These are phyloP conservation scores for Quambalaria eucalypti DNA, from an alignment of 1,284 basidiomycete species.

Conservation along the genomic window DNA sequence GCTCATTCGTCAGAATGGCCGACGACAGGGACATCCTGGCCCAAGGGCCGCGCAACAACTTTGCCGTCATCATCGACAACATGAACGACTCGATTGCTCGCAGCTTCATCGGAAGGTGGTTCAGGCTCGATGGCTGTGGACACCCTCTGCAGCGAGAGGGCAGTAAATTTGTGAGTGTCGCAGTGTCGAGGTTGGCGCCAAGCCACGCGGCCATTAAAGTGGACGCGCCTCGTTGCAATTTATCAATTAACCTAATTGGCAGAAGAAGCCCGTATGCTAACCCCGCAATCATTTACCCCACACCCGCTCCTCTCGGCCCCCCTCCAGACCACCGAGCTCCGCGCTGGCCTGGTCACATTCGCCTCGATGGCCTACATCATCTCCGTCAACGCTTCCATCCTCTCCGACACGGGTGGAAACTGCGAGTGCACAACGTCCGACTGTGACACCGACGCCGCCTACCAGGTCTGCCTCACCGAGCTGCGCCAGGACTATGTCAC, in stretches of 20 bases:
- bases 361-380: slow-evolving; percentile 43
- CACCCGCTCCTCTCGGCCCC: not conserved
- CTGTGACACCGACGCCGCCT: slow-evolving; percentile 51
- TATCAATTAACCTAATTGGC: too few species aligned
- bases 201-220: not conserved
- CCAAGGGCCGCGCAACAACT: not conserved
- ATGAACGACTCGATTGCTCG: slow-evolving; percentile 55
- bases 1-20: too few species aligned
- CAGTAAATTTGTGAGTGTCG: slow-evolving; percentile 55
- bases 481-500: slow-evolving; percentile 51
- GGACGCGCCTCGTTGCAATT: too few species aligned
- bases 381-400: slow-evolving; percentile 58
- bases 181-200: not conserved
- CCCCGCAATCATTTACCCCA: too few species aligned
- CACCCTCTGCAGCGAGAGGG: slow-evolving; percentile 65
- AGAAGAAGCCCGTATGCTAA: too few species aligned
- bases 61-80: not conserved
- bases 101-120: slow-evolving; percentile 67
- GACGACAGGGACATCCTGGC: not conserved
- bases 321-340: slow-evolving; percentile 27
- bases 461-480: slow-evolving; percentile 55
- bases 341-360: slow-evolving; percentile 42
- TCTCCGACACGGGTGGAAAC: slow-evolving; percentile 68
- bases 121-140: slow-evolving; percentile 73
- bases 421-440: slow-evolving; percentile 53